Percentiles rank a stretch among this genome's conserved stretches.
These are phyloP conservation scores for Yamadazyma endophytica DNA, from an alignment of 805 yeast species.

Conservation along the genomic window DNA sequence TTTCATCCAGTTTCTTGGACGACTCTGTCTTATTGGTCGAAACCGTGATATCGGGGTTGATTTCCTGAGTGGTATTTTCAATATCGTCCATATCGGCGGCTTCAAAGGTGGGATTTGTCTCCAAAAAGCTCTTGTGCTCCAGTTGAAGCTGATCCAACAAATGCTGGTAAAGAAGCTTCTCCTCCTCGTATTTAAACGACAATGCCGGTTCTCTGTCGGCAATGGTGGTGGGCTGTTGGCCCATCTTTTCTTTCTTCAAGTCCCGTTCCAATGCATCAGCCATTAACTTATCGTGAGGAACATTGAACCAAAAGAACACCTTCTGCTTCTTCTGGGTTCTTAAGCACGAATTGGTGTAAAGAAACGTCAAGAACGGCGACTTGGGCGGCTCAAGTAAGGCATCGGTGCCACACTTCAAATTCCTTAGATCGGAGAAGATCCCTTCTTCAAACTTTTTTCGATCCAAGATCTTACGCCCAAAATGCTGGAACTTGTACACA, in stretches of 20 bases:
- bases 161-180: slow-evolving; percentile 51
- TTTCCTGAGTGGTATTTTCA: too few relatives aligned
- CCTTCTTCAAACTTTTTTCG: slow-evolving; percentile 97
- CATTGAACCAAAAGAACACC: slow-evolving; percentile 95
- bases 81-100: slow-evolving; percentile 4
- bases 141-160: slow-evolving; percentile 33
- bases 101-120: slow-evolving; percentile 7
- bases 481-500: slow-evolving; percentile 80
- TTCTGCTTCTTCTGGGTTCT: slow-evolving; percentile 96
- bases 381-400: slow-evolving; percentile 86
- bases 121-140: slow-evolving; percentile 21
- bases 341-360: slow-evolving; percentile 81
- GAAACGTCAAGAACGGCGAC: slow-evolving; percentile 76
- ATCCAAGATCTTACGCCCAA: slow-evolving; percentile 81
- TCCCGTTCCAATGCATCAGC: slow-evolving; percentile 93
- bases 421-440: slow-evolving; percentile 83
- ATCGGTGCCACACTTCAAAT: slow-evolving; percentile 79
- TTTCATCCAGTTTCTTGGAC: slow-evolving; percentile 1
- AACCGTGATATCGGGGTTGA: too few relatives aligned
- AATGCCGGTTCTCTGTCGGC: slow-evolving; percentile 76
- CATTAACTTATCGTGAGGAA: slow-evolving; percentile 88
- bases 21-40: too few relatives aligned
- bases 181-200: slow-evolving; percentile 64
- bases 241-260: slow-evolving; percentile 65
- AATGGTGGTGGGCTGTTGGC: slow-evolving; percentile 66